Evolutionary conservation across 1,139 yeast species (phyloP).

Genomic region (Lodderomyces oxycetoniae): DNA sequence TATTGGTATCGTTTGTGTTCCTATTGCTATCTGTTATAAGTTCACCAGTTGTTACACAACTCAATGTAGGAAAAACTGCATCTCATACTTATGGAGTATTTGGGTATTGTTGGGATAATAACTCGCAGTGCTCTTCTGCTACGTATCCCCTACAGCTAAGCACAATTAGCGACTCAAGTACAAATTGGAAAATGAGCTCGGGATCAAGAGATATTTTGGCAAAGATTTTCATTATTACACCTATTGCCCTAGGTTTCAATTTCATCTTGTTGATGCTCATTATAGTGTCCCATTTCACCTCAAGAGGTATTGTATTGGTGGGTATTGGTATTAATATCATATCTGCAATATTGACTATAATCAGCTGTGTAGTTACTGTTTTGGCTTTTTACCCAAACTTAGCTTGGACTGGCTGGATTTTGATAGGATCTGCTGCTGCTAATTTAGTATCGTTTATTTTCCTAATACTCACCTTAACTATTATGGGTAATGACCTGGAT

Average conservation of each 20-base stretch:
- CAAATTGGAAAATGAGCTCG: constrained; percentile 24
- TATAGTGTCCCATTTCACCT: constrained; percentile 25
- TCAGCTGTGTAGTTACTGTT: constrained; percentile 51
- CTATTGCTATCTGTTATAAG: constrained; percentile 50
- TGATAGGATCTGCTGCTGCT: constrained; percentile 61
- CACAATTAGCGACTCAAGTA: constrained; percentile 14
- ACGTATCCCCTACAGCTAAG: constrained; percentile 32
- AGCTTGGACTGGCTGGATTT: constrained; percentile 66
- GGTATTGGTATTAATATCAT: constrained; percentile 34
- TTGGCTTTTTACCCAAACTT: constrained; percentile 59
- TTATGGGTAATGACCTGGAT: constrained; percentile 17
- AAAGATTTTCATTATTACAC: constrained; percentile 69
- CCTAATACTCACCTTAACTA: constrained; percentile 21
- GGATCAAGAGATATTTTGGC: constrained; percentile 62
- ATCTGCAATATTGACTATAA: constrained; percentile 47
- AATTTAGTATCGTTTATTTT: constrained; percentile 35
- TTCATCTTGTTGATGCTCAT: constrained; percentile 40
- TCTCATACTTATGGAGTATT: constrained; percentile 75
- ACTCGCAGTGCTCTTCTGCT: constrained; percentile 44
- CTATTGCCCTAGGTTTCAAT: constrained; percentile 78
- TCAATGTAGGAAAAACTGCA: constrained; percentile 37
- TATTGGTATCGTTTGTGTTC: constrained; percentile 42
- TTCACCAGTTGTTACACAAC: constrained; percentile 37
- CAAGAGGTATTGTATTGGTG: constrained; percentile 18
- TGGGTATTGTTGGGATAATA: constrained; percentile 57